These are phyloP conservation scores for Clavaria fumosa DNA, from an alignment of 768 basidiomycete genomes.

Conservation along the genomic window DNA sequence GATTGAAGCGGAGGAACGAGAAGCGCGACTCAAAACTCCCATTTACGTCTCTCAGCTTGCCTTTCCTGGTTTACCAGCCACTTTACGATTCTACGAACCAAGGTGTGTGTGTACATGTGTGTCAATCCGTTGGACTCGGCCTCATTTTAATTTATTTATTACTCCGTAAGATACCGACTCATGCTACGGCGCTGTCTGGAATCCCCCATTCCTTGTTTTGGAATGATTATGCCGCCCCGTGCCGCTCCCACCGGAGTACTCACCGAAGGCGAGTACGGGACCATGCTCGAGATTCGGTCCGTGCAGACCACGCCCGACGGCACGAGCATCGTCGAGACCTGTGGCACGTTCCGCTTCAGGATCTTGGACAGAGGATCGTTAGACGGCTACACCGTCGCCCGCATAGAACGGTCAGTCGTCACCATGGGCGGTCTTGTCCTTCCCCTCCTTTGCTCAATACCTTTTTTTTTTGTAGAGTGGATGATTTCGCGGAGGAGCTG, in stretches of 20 bases:
- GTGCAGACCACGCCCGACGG: conserved; percentile 87
- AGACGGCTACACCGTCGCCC: conserved; percentile 83
- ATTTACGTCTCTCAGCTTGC: conserved; percentile 83
- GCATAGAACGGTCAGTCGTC: conserved; percentile 52
- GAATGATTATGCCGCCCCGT: conserved; percentile 74
- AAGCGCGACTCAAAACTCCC: conserved; percentile 71
- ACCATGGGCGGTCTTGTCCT: conserved; percentile 7
- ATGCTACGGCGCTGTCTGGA: conserved; percentile 96
- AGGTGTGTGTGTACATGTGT: conserved; percentile 23
- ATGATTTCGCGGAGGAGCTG: conserved; percentile 5
- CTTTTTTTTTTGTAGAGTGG: conserved; percentile 1
- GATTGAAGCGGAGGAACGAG: conserved; percentile 64
- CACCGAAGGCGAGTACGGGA: conserved; percentile 59
- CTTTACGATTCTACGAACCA: conserved; percentile 89
- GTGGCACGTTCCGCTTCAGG: conserved; percentile 57
- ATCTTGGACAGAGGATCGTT: conserved; percentile 68
- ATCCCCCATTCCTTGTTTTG: conserved; percentile 61
- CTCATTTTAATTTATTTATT: no score
- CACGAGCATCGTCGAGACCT: conserved; percentile 66
- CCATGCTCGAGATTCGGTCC: conserved; percentile 78
- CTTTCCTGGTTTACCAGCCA: conserved; percentile 83
- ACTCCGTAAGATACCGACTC: conserved; percentile 72
- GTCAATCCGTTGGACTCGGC: not conserved
- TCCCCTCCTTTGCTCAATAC: conserved; percentile 1
- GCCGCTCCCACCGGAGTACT: conserved; percentile 18